Evolutionary conservation across 106 monocot genomes (phyloP), one percentile per base, ranked within the genome.

Genomic region (Gastrodia elata): DNA sequence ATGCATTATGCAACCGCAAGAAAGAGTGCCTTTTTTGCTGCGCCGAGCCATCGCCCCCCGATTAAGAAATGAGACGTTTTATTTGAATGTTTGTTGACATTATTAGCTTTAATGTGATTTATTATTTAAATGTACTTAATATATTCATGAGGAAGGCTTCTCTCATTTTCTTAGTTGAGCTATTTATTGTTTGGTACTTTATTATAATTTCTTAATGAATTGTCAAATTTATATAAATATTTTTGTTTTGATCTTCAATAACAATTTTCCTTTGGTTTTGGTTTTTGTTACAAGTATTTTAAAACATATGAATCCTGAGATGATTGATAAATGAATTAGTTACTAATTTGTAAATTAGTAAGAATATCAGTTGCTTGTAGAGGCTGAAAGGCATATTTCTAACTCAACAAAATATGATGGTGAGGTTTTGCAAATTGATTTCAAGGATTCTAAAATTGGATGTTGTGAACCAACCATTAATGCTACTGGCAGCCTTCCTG

Each of bases 291-390:
- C 27, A 28, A 59, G 11, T 59, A 28, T 28, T 59, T 59, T 24
- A 26, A 59, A 10, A 27, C 5, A 26, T 11, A 59, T 59, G 27
- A 28, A 28, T 8, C 26, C 30, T 32, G 61, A 52, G 52, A 52
- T 52, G 6, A 18, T n/a, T 30, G 28, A 9, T 11, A 61, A 32
- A 11, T 5, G 8, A n/a, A 2, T 37, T 18, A 37, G 34, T 14
- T n/a, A n/a, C n/a, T n/a, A n/a, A n/a, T n/a, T n/a, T 18, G 65
- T 80, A 88, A 64, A 84, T 71, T 75, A 77, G 3, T 78, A 70
- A 61, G 20, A 75, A 79, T 87, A 67, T 83, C 93, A 98, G 98
- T 77, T 98, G 64, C 93, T 98, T 84, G 93, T 88, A 80, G 98
- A 98, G 80, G 87, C 91, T 52, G 88, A 87, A 84, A 93, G 70